Base-by-base conservation (phyloP, 2,329 filamentous ascomycete species). In the Calcarisporium arbuscula region DNA sequence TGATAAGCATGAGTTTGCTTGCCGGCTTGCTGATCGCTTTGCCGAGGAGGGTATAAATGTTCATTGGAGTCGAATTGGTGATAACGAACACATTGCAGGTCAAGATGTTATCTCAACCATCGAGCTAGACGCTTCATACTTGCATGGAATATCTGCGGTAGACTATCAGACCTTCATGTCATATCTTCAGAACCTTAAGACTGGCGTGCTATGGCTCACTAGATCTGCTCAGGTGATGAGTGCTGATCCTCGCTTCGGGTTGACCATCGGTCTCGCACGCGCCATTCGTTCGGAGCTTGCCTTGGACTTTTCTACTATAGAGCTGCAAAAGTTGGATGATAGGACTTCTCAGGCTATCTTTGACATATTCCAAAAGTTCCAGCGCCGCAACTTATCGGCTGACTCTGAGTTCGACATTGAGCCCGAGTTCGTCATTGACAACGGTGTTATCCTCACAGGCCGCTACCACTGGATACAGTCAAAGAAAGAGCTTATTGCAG, bases 81-180 rank as follows among this genome's bases (percentile, higher is more conserved):
- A 29, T 18, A 18, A n/a, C n/a, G 27, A 28, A 6, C 10, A n/a
- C 6, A n/a, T 31, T 10, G 25, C 33, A 1, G 20, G 18, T 7
- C 3, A 10, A 6, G 29, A 47, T 19, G 25, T 43, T 26, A 34
- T 49, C 9, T 40, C 39, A 1, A 37, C 39, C 5, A 17, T 49
- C 17, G 46, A 49, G 21, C 22, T 49, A 3, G 33, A 48, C n/a
- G 16, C 14, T 2, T 44, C 45, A 0, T 49, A 35, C 16, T 39
- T 49, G 4, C 19, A 39, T 15, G 31, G 42, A 6, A 40, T 47
- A 4, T 27, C 32, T 9, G 10, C 32, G 16, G 6, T 37, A 5
- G 23, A 29, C 4, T 47, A 42, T 15, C 18, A 30, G 1, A 21
- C 18, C 5, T 45, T 52, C 16, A 41, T 38, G 45, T 14, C 25